Evolutionary conservation across 2,329 filamentous ascomycete species (phyloP).

Genomic region (Biscogniauxia sp.): DNA sequence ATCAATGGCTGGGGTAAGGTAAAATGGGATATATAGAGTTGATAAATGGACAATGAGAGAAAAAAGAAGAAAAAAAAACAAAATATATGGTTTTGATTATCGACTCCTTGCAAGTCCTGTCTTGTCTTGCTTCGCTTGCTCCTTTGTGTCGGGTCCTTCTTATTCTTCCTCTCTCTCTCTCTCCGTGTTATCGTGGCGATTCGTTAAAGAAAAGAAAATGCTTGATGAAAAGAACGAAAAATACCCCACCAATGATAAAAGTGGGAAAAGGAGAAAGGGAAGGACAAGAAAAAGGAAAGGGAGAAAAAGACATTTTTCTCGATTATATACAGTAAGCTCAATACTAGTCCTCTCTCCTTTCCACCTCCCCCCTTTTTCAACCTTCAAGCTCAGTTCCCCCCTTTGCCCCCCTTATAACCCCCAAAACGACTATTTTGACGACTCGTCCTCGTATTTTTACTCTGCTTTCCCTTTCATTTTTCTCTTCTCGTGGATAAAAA

Average conservation of each 20-base stretch:
- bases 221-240: neutral
- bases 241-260: no score
- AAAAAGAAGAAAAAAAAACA: neutral
- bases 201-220: neutral
- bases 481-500: neutral
- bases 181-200: neutral
- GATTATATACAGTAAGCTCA: neutral
- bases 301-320: neutral
- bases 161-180: neutral
- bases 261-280: neutral
- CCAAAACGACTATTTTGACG: no score
- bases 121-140: neutral
- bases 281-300: neutral
- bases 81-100: neutral
- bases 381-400: neutral
- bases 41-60: neutral
- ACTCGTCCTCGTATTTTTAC: no score
- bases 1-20: no score
- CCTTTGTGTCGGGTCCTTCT: neutral
- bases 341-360: neutral
- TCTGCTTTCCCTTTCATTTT: conserved; percentile 1
- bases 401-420: no score
- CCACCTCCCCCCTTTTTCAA: neutral
- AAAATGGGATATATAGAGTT: no score
- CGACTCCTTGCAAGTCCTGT: no score